A percentile compares a stretch with the other conserved stretches of the same genome.
These are phyloP conservation scores for Trichocladium antarcticum DNA, from an alignment of 495 filamentous ascomycete species.

Conservation along the genomic window DNA sequence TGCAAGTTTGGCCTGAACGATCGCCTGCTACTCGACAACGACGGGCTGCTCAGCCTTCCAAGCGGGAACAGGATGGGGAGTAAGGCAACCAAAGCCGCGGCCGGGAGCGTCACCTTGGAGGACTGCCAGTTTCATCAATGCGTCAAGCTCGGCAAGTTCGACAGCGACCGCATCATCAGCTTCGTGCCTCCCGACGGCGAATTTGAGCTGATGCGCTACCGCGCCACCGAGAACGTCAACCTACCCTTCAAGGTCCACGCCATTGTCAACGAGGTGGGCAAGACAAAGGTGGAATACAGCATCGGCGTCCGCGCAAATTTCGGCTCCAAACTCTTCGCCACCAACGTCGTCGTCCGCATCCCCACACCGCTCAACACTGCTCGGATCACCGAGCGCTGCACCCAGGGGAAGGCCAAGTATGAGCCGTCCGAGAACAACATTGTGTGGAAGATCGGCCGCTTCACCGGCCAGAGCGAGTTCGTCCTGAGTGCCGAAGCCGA, in stretches of 20 bases:
- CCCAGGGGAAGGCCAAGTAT: conserved; percentile 95
- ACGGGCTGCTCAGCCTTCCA: conserved; percentile 51
- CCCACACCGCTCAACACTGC: conserved; percentile 96
- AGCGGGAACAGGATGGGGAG: conserved; percentile 60
- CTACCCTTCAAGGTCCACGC: conserved; percentile 97
- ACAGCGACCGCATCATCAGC: conserved; percentile 92
- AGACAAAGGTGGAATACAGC: conserved; percentile 97
- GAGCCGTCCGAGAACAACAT: conserved; percentile 97
- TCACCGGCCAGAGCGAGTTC: conserved; percentile 90
- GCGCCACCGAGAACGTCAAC: conserved; percentile 99
- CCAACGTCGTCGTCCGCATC: conserved; percentile 91
- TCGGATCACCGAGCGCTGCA: conserved; percentile 82
- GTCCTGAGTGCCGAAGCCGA: conserved; percentile 89
- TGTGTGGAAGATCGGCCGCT: conserved; percentile 96
- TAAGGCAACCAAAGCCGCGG: conserved; percentile 88
- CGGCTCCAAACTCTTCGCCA: conserved; percentile 89
- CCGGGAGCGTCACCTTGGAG: conserved; percentile 90
- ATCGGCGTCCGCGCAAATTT: conserved; percentile 97
- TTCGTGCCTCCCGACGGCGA: conserved; percentile 97
- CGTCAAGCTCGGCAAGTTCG: conserved; percentile 94
- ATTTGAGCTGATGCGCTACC: conserved; percentile 98
- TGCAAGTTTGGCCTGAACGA: conserved; percentile 99
- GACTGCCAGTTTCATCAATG: conserved; percentile 99
- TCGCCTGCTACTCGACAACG: conserved; percentile 78
- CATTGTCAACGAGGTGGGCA: conserved; percentile 94